phyloP scores from a whole-genome alignment of 371 early-diverging fungal species.

The Blakeslea trispora region DNA sequence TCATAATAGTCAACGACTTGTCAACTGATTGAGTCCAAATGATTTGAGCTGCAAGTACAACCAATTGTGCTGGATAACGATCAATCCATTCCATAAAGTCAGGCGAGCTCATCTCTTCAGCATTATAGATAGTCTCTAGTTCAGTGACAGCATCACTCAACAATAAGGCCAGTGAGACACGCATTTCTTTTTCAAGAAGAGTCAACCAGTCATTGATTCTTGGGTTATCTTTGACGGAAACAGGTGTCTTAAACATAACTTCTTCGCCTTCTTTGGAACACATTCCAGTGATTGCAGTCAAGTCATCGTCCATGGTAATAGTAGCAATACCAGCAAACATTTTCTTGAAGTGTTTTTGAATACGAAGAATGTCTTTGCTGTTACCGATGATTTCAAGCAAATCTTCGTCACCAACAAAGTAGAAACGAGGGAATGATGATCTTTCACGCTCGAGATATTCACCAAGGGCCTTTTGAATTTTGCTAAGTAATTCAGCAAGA shows the following conservation, averaged over 20 bases:
- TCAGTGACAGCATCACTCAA: conserved; percentile 75
- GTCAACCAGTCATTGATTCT: conserved; percentile 98
- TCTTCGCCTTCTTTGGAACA: conserved; percentile 93
- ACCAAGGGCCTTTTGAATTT: conserved; percentile 98
- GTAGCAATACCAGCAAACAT: conserved; percentile 98
- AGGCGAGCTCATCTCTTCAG: conserved; percentile 57
- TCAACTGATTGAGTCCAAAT: conserved; percentile 93
- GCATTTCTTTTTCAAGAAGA: conserved; percentile 93
- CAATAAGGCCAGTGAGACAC: conserved; percentile 76
- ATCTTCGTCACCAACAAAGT: conserved; percentile 99
- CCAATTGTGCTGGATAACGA: conserved; percentile 90
- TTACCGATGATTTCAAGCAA: conserved; percentile 98
- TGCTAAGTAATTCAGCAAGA: conserved; percentile 87
- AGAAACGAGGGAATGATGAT: conserved; percentile 97
- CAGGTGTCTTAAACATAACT: conserved; percentile 77
- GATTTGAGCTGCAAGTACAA: conserved; percentile 89
- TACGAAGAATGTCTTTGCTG: conserved; percentile 91
- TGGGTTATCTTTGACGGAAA: conserved; percentile 81
- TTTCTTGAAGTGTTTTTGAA: conserved; percentile 98
- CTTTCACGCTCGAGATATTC: conserved; percentile 98
- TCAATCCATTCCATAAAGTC: conserved; percentile 87
- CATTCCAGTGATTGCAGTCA: conserved; percentile 77
- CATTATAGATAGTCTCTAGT: conserved; percentile 67
- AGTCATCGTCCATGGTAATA: conserved; percentile 80
- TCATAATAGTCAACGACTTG: conserved; percentile 57